Conservation (phyloP, 495 filamentous ascomycete species). For the Aspergillus funiculosus region DNA sequence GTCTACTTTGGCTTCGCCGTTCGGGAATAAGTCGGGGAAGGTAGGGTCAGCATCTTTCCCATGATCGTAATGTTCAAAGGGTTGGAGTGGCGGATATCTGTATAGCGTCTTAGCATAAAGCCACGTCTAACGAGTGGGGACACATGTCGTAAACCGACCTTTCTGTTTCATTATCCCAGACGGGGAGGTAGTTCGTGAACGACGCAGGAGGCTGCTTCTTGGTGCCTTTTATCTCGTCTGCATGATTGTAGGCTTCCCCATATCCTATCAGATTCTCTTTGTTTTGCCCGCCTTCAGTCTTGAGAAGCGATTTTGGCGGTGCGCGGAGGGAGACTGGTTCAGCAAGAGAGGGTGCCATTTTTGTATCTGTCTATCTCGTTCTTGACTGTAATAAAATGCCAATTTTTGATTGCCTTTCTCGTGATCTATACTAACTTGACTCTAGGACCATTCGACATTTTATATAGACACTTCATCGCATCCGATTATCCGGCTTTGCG, state of each 20-base stretch:
- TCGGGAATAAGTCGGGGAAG: conserved; percentile 48
- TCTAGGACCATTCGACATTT: neutral
- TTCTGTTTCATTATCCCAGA: conserved; percentile 57
- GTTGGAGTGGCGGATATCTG: conserved; percentile 41
- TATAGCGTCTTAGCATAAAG: neutral
- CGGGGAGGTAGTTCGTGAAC: conserved; percentile 72
- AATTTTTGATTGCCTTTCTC: neutral
- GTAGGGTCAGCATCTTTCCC: conserved; percentile 47
- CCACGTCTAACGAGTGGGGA: neutral
- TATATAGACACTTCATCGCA: conserved; percentile 17
- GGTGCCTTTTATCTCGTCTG: conserved; percentile 41
- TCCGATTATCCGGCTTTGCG: conserved; percentile 16
- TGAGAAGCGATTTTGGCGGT: conserved; percentile 31
- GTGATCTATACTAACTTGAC: neutral
- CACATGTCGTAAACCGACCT: conserved; percentile 20
- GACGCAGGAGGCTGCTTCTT: conserved; percentile 43
- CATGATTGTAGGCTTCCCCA: conserved; percentile 38
- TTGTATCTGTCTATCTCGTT: too few species aligned
- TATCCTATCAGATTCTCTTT: conserved; percentile 57
- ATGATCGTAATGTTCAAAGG: conserved; percentile 45
- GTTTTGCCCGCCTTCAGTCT: conserved; percentile 47
- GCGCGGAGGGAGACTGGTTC: conserved; percentile 37
- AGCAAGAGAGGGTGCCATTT: conserved; percentile 53
- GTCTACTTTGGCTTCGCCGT: conserved; percentile 34
- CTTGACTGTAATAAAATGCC: neutral